These are phyloP conservation scores for Dothideomycetes sp. DNA, from an alignment of 2,329 filamentous ascomycete genomes.

Conservation along the genomic window DNA sequence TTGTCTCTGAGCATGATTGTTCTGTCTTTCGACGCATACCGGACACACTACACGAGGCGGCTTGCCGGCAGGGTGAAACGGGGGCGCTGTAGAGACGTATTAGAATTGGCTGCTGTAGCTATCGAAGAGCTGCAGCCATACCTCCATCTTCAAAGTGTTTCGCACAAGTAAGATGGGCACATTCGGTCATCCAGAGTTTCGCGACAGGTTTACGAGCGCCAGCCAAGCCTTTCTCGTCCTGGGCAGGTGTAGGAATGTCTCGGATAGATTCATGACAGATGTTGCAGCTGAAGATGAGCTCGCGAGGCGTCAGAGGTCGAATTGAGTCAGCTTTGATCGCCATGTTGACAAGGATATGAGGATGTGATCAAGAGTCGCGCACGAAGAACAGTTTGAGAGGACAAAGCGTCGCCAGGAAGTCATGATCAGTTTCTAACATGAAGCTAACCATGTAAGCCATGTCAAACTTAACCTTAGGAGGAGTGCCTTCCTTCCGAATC, in stretches of 20 bases:
- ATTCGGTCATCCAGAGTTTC: slow-evolving; percentile 39
- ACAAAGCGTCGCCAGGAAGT: too few relatives aligned
- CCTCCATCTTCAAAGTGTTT: slow-evolving; percentile 42
- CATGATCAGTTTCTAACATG: too few relatives aligned
- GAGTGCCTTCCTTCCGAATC: too few relatives aligned
- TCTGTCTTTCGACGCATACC: slow-evolving; percentile 29
- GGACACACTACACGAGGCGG: slow-evolving; percentile 38
- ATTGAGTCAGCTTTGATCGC: neutral
- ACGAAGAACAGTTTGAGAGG: too few relatives aligned
- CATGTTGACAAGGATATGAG: too few relatives aligned
- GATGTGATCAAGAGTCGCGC: too few relatives aligned
- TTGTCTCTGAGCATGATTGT: slow-evolving; percentile 27
- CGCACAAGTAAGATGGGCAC: slow-evolving; percentile 41
- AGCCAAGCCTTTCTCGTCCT: slow-evolving; percentile 29
- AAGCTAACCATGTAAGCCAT: too few relatives aligned
- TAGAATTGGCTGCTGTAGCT: neutral
- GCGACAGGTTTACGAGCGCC: slow-evolving; percentile 27
- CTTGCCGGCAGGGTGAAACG: slow-evolving; percentile 35
- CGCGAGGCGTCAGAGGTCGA: slow-evolving; percentile 20
- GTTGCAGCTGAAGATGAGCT: slow-evolving; percentile 42
- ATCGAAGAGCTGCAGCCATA: slow-evolving; percentile 20
- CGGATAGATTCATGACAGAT: slow-evolving; percentile 38
- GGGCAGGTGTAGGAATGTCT: slow-evolving; percentile 35
- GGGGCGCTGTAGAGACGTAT: slow-evolving; percentile 28
- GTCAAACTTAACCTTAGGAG: too few relatives aligned